Percentiles rank a stretch among this genome's conserved stretches.
phyloP scores from a whole-genome alignment of 345 rosid species.

The Populus nigra region DNA sequence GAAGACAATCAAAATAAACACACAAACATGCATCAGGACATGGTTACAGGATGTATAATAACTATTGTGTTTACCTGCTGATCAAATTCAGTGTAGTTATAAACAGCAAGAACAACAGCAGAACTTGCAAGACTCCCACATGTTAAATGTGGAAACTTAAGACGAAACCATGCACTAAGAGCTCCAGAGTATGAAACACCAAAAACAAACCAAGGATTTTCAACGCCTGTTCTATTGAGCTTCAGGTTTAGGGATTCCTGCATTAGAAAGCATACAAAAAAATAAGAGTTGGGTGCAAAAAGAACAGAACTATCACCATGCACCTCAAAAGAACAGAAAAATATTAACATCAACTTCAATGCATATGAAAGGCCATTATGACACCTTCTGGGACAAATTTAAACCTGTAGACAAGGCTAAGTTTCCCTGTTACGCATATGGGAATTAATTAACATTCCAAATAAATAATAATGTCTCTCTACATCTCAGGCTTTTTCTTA shows the following conservation, averaged over 20 bases:
- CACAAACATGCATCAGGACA: not conserved
- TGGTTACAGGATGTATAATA: not conserved
- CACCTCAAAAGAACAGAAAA: not conserved
- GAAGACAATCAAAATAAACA: not conserved
- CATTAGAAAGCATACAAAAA: constrained; percentile 1
- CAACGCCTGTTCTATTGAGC: constrained; percentile 48
- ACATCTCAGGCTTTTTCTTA: too few species aligned
- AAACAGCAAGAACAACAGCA: constrained; percentile 88
- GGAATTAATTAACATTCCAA: too few species aligned
- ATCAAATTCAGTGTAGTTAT: constrained; percentile 73
- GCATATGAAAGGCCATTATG: too few species aligned
- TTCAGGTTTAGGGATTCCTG: constrained; percentile 67
- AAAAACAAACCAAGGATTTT: constrained; percentile 87
- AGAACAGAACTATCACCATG: not conserved
- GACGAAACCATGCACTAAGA: constrained; percentile 94
- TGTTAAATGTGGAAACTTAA: constrained; percentile 89
- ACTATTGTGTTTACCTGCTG: constrained; percentile 50
- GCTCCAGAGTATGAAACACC: constrained; percentile 92
- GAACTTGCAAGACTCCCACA: constrained; percentile 99
- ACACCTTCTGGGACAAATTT: too few species aligned
- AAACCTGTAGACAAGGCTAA: too few species aligned
- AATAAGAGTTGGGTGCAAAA: too few species aligned
- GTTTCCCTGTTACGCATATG: too few species aligned
- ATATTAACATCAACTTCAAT: constrained; percentile 3
- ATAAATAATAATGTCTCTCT: too few species aligned